Conservation (phyloP, 78 protist genomes). For the Tieghemostelium lacteum region DNA sequence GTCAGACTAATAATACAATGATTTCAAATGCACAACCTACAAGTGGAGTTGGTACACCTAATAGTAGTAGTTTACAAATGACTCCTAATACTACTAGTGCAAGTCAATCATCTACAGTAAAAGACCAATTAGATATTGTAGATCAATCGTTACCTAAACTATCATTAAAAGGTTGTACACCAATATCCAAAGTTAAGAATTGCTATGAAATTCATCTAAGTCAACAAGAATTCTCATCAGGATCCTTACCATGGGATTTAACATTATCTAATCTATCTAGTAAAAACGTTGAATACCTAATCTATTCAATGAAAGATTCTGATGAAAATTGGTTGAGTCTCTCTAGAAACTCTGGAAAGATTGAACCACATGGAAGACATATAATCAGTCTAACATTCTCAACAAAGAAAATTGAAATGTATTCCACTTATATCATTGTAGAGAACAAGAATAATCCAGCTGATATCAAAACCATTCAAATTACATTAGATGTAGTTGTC, state of each 20-base stretch:
- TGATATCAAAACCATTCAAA: conserved; percentile 71
- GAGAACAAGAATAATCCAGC: conserved; percentile 79
- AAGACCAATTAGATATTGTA: too few species aligned
- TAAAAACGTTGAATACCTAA: conserved; percentile 52
- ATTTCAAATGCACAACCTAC: neutral
- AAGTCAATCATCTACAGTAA: neutral
- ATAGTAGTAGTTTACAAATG: neutral
- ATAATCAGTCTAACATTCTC: conserved; percentile 60
- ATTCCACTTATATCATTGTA: conserved; percentile 56
- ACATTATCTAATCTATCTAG: conserved; percentile 31
- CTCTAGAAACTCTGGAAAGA: conserved; percentile 75
- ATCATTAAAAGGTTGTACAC: conserved; percentile 79
- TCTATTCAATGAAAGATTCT: conserved; percentile 46
- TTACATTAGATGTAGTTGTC: conserved; percentile 71
- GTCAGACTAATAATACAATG: too few species aligned
- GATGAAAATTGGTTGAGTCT: conserved; percentile 69
- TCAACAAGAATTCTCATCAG: conserved; percentile 74
- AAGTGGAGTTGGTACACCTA: neutral
- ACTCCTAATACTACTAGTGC: neutral
- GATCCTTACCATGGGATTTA: conserved; percentile 70
- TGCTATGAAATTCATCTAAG: conserved; percentile 77
- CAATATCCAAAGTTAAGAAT: conserved; percentile 59
- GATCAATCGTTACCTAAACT: conserved; percentile 11
- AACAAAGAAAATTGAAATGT: conserved; percentile 72
- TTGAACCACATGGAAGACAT: conserved; percentile 78